Evolutionary conservation across 2,329 filamentous ascomycete genomes (phyloP).

Genomic region (Colletotrichum sp.): DNA sequence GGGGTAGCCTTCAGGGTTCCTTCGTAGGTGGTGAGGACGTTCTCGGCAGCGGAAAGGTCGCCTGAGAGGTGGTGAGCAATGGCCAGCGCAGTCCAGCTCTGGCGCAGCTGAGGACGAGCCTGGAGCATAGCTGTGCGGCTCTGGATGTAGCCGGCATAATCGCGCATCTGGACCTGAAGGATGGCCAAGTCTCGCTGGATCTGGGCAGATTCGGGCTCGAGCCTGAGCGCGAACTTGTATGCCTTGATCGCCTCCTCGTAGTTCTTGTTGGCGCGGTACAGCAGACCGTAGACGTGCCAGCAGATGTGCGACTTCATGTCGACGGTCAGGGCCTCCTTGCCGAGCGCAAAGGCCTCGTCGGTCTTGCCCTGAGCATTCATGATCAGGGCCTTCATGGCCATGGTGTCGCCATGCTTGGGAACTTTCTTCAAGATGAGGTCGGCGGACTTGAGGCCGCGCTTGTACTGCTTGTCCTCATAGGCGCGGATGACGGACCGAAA

Average conservation of each 20-base stretch:
- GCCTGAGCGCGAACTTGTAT: conserved; percentile 91
- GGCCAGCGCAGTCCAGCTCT: conserved; percentile 98
- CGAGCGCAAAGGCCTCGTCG: conserved; percentile 92
- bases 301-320: conserved; percentile 99
- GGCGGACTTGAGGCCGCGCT: conserved; percentile 89
- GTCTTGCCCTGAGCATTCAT: conserved; percentile 91
- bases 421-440: conserved; percentile 96
- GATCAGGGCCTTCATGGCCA: conserved; percentile 98
- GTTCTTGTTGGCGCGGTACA: conserved; percentile 95
- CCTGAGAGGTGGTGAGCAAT: conserved; percentile 93
- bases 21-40: conserved; percentile 89
- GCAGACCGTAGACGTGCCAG: conserved; percentile 97
- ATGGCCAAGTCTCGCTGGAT: conserved; percentile 94
- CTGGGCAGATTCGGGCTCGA: conserved; percentile 93
- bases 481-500: conserved; percentile 94
- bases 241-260: conserved; percentile 99
- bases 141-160: conserved; percentile 91
- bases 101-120: conserved; percentile 78
- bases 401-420: conserved; percentile 95
- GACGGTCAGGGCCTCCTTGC: conserved; percentile 89
- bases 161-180: conserved; percentile 94
- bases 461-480: conserved; percentile 99
- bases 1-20: conserved; percentile 87
- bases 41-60: conserved; percentile 84
- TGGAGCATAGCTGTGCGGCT: conserved; percentile 89